These are phyloP conservation scores for Eutrema salsugineum DNA, from an alignment of 441 rosid species.

Conservation along the genomic window DNA sequence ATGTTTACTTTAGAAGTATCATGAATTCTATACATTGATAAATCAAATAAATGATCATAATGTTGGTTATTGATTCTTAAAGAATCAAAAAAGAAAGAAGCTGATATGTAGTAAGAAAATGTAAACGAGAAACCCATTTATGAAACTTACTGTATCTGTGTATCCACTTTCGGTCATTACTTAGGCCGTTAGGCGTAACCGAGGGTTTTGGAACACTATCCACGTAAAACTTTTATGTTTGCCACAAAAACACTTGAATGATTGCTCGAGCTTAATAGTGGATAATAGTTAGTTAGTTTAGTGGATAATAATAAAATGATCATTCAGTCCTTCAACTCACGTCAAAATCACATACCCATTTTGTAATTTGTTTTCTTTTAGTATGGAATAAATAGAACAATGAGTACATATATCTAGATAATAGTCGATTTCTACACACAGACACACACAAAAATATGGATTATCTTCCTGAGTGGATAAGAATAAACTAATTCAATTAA, in stretches of 20 bases:
- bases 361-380: neutral
- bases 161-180: too few relatives aligned
- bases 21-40: neutral
- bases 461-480: neutral
- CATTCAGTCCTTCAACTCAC: neutral
- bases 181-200: too few relatives aligned
- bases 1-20: neutral
- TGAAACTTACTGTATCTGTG: too few relatives aligned
- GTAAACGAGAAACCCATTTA: neutral
- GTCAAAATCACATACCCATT: neutral
- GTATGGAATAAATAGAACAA: neutral
- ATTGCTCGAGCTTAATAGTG: neutral
- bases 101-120: neutral
- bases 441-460: neutral
- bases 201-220: slow-evolving; percentile 23
- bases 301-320: neutral
- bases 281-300: neutral
- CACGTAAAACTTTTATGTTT: neutral
- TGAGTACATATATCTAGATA: neutral
- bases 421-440: neutral
- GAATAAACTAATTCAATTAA: neutral
- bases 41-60: too few relatives aligned
- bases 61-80: too few relatives aligned
- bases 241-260: slow-evolving; percentile 1
- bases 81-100: too few relatives aligned